A percentile compares a stretch with the other conserved stretches of the same genome.
Conservation (phyloP, 164 flowering plant species). For the Stephania cephalantha region DNA sequence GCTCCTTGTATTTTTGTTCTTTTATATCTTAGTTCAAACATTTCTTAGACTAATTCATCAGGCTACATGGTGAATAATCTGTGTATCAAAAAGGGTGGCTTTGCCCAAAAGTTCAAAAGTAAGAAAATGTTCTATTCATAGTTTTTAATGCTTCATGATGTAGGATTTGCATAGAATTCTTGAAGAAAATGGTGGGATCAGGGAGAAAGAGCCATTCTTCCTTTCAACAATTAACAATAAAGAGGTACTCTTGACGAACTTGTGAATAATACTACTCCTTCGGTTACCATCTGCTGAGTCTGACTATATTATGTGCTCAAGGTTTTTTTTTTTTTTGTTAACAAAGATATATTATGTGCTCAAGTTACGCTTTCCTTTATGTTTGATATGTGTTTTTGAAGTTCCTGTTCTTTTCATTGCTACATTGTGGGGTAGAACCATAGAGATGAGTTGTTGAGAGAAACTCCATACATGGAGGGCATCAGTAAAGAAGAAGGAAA, state of each 20-base stretch:
- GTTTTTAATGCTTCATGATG: neutral
- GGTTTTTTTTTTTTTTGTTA: neutral
- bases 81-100: no score
- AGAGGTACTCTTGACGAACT: conserved; percentile 41
- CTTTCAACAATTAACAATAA: conserved; percentile 29
- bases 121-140: neutral
- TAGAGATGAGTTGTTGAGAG: neutral
- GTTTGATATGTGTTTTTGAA: neutral
- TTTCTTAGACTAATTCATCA: no score
- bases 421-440: neutral
- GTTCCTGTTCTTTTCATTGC: neutral
- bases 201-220: conserved; percentile 79
- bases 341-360: neutral
- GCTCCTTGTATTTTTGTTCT: neutral
- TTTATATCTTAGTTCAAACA: neutral
- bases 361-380: neutral
- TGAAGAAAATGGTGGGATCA: conserved; percentile 46
- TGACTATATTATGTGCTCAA: neutral
- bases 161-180: conserved; percentile 74
- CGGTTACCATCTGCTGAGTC: neutral
- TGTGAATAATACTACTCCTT: neutral
- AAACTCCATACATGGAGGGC: neutral
- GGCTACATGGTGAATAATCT: no score
- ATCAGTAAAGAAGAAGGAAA: neutral
- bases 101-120: neutral